phyloP scores from a whole-genome alignment of 352 stramenopile species.

The Globisporangium emineosum region DNA sequence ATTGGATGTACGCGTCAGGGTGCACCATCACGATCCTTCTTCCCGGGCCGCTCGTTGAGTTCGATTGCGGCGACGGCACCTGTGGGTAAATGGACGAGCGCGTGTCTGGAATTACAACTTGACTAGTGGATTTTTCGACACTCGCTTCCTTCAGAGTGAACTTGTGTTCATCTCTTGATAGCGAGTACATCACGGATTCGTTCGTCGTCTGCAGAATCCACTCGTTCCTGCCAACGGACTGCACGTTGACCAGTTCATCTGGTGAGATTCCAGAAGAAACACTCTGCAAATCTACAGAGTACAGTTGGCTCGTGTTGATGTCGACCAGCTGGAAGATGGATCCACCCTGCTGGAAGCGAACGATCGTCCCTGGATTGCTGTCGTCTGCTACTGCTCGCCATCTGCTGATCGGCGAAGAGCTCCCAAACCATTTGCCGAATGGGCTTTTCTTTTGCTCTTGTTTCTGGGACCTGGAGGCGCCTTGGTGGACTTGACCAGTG shows the following conservation, averaged over 20 bases:
- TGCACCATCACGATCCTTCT: constrained; percentile 32
- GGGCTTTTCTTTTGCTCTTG: constrained; percentile 11
- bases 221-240: constrained; percentile 31
- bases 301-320: constrained; percentile 32
- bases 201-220: constrained; percentile 55
- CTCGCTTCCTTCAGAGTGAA: constrained; percentile 34
- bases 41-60: constrained; percentile 2
- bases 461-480: background rate
- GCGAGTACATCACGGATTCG: constrained; percentile 26
- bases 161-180: constrained; percentile 21
- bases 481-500: constrained; percentile 39
- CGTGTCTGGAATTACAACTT: constrained; percentile 19
- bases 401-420: constrained; percentile 21
- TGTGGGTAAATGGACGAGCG: constrained; percentile 30
- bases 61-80: background rate
- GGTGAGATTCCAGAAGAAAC: constrained; percentile 1
- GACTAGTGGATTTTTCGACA: constrained; percentile 8
- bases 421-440: constrained; percentile 48
- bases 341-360: constrained; percentile 50
- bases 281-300: constrained; percentile 42
- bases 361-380: constrained; percentile 31
- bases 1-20: constrained; percentile 45
- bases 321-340: constrained; percentile 60
- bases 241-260: constrained; percentile 34
- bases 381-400: constrained; percentile 15